These are phyloP conservation scores for Escovopsis weberi DNA, from an alignment of 2,329 filamentous ascomycete species.

Conservation along the genomic window DNA sequence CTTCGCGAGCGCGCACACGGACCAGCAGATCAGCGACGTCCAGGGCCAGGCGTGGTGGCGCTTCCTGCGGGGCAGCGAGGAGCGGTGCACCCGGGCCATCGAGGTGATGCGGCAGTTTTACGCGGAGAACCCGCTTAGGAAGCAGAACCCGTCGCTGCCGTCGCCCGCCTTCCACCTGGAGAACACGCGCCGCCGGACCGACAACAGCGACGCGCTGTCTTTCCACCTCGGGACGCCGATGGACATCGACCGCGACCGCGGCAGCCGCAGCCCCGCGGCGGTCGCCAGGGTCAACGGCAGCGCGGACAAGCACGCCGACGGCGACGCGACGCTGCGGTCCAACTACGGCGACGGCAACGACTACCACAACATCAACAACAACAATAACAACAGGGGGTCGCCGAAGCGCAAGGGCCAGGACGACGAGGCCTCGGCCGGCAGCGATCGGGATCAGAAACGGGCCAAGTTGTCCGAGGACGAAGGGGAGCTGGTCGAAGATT, in stretches of 20 bases:
- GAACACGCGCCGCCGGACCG: slow-evolving; percentile 36
- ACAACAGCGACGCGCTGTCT: slow-evolving; percentile 29
- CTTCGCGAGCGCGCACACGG: slow-evolving; percentile 64
- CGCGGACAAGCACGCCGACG: slow-evolving; percentile 16
- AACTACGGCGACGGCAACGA: slow-evolving; percentile 14
- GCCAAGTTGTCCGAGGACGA: slow-evolving; percentile 32
- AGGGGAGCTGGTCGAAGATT: slow-evolving; percentile 29
- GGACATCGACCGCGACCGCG: slow-evolving; percentile 32
- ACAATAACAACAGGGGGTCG: slow-evolving; percentile 20
- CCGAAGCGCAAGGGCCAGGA: slow-evolving; percentile 29
- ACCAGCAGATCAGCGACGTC: slow-evolving; percentile 61
- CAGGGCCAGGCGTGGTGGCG: slow-evolving; percentile 80
- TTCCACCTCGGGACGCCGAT: slow-evolving; percentile 35
- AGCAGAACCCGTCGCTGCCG: slow-evolving; percentile 37
- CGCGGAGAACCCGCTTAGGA: slow-evolving; percentile 46
- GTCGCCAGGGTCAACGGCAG: slow-evolving; percentile 23
- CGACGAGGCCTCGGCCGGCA: slow-evolving; percentile 15
- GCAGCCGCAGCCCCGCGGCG: slow-evolving; percentile 31
- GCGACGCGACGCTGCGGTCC: slow-evolving; percentile 22
- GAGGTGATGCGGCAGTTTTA: slow-evolving; percentile 61
- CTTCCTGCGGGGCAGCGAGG: slow-evolving; percentile 54
- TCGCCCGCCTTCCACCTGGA: slow-evolving; percentile 43
- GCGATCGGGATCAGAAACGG: slow-evolving; percentile 28
- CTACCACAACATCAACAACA: slow-evolving; percentile 11
- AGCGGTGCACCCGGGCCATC: slow-evolving; percentile 57